These are phyloP conservation scores for Salvia sclarea DNA, from an alignment of 305 asterid genomes.

Conservation along the genomic window DNA sequence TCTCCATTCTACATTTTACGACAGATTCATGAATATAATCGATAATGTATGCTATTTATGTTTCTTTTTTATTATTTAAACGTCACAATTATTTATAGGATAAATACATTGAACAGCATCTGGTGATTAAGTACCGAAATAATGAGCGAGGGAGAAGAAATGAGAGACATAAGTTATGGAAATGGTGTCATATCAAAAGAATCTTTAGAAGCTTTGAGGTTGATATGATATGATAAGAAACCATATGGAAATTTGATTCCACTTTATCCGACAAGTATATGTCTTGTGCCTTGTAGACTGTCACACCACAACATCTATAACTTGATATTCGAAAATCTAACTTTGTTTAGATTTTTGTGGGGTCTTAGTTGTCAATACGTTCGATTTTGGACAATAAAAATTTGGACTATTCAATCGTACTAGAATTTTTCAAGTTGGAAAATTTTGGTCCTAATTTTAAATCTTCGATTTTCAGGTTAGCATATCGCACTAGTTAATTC, in stretches of 20 bases:
- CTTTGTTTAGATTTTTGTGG: neutral
- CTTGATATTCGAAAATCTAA: neutral
- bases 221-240: neutral
- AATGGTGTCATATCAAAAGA: constrained; percentile 11
- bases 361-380: too few species aligned
- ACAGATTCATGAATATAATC: constrained; percentile 31
- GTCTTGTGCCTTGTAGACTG: neutral
- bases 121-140: neutral
- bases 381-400: too few species aligned
- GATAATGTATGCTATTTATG: constrained; percentile 22
- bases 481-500: too few species aligned
- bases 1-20: constrained; percentile 16
- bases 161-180: neutral
- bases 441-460: too few species aligned
- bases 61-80: neutral
- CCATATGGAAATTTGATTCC: neutral
- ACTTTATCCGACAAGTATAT: neutral
- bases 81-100: neutral
- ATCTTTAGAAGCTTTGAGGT: neutral
- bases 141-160: neutral
- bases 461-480: too few species aligned
- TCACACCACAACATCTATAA: neutral
- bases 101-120: constrained; percentile 31
- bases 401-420: too few species aligned
- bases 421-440: too few species aligned